Evolutionary conservation across 148 eudicot species (phyloP), one percentile per base, ranked within the genome.

Genomic region (Rhododendron ferrugineum): DNA sequence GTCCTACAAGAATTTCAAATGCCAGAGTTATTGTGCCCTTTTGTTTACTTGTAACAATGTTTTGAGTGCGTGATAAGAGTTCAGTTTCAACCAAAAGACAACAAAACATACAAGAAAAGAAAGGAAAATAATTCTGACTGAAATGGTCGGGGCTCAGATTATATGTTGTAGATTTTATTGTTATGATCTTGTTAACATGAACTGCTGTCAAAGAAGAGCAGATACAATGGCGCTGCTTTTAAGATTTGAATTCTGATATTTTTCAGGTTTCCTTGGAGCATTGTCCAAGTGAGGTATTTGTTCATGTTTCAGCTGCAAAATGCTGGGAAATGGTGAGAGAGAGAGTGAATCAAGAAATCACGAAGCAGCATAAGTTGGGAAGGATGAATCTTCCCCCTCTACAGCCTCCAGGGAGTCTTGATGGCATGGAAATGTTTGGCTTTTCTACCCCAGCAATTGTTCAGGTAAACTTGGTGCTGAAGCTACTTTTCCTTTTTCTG

Each of bases 361-460:
- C 91, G n/a, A 97, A 90, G 93, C 94, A 97, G 84, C 98, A 93
- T 86, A 95, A 93, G 86, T 87, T 92, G 84, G 98, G 95, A 88
- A 92, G 83, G 81, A 42, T 75, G 79, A 92, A 90, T 58, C 98
- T 97, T 82, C 96, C 93, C 30, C 98, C 99, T 89, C 83, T 95
- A 79, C 99, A 97, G 88, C 99, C 99, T 81, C 98, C 96, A 82
- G 98, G 98, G 80, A 95, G 98, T 88, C 81, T 95, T 72, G 98
- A 97, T 85, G 99, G 99, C 85, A 86, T 92, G 84, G 96, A 93
- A 92, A 95, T 97, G 98, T 97, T 95, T 89, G 99, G 99, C 78
- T 94, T 97, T 82, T 91, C 95, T 82, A 93, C 98, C 34, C 98
- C 99, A 34, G 87, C 89, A 49, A 95, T 97, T 56, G 84, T 95